A percentile compares a stretch with the other conserved stretches of the same genome.
These are phyloP conservation scores for Tetracladium maxilliforme DNA, from an alignment of 2,329 filamentous ascomycete genomes.

Conservation along the genomic window DNA sequence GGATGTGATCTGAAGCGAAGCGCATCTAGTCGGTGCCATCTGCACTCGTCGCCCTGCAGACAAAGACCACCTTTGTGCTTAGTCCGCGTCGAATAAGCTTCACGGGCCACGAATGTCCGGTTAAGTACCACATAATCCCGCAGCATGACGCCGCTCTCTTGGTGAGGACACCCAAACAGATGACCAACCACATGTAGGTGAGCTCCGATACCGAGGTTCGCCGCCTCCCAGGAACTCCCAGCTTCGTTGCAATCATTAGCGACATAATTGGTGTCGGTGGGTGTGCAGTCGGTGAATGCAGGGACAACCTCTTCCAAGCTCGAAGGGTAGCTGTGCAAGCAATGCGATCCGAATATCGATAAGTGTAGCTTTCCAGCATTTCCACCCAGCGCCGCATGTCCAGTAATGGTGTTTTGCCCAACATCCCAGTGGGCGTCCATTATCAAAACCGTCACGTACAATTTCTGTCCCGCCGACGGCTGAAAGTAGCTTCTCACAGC, in stretches of 20 bases:
- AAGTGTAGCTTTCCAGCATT: slow-evolving; percentile 59
- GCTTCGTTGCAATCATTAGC: slow-evolving; percentile 79
- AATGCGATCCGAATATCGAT: slow-evolving; percentile 85
- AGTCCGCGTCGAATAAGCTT: slow-evolving; percentile 77
- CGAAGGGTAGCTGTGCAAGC: slow-evolving; percentile 79
- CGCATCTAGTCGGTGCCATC: slow-evolving; percentile 80
- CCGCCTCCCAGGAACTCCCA: slow-evolving; percentile 90
- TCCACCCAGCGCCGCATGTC: slow-evolving; percentile 69
- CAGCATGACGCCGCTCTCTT: slow-evolving; percentile 84
- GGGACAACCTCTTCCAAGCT: slow-evolving; percentile 81
- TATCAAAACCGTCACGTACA: slow-evolving; percentile 76
- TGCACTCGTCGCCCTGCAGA: slow-evolving; percentile 66
- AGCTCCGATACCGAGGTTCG: slow-evolving; percentile 83
- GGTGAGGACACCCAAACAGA: slow-evolving; percentile 78
- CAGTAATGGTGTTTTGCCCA: slow-evolving; percentile 51
- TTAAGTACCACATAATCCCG: slow-evolving; percentile 77
- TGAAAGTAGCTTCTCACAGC: slow-evolving; percentile 69
- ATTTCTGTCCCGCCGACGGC: slow-evolving; percentile 60
- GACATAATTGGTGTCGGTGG: slow-evolving; percentile 66
- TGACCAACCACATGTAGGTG: slow-evolving; percentile 88
- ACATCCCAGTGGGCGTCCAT: slow-evolving; percentile 85
- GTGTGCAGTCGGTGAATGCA: slow-evolving; percentile 80
- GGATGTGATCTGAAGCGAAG: slow-evolving; percentile 84
- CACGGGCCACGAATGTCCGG: slow-evolving; percentile 65
- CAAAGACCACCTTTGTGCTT: slow-evolving; percentile 69